Evolutionary conservation across 2,329 filamentous ascomycete species (phyloP).

Genomic region (Aspergillus tamarii): DNA sequence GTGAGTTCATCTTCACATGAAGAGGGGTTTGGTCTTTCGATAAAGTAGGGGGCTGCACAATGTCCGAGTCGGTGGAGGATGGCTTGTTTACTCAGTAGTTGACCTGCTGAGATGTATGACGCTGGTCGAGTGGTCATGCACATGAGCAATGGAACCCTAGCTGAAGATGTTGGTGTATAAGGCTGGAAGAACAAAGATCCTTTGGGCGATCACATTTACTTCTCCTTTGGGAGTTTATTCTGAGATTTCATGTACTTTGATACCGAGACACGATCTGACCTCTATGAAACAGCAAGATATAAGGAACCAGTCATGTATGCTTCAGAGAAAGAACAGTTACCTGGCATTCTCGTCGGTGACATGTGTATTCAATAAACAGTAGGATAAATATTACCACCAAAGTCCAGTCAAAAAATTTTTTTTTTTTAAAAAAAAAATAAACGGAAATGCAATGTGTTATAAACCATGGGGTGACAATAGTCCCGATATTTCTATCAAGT

Average conservation of each 20-base stretch:
- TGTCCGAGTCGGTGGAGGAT: background rate
- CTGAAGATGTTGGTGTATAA: background rate
- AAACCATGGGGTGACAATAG: too few species aligned
- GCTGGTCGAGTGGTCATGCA: background rate
- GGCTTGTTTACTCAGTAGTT: background rate
- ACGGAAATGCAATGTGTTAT: too few species aligned
- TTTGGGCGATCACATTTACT: background rate
- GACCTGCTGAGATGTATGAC: background rate
- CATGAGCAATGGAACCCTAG: background rate
- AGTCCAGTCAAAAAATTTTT: too few species aligned
- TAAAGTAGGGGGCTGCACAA: background rate
- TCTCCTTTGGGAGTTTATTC: too few species aligned
- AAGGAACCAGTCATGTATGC: background rate
- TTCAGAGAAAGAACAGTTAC: background rate
- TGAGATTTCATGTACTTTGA: rapidly evolving
- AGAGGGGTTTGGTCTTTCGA: too few species aligned
- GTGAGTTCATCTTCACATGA: too few species aligned
- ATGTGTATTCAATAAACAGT: too few species aligned
- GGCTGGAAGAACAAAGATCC: background rate
- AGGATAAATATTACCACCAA: too few species aligned
- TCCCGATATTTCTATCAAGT: background rate
- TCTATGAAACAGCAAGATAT: background rate
- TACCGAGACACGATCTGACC: background rate
- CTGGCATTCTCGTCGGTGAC: rapidly evolving
- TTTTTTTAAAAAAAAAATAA: rapidly evolving